Evolutionary conservation across 140 eudicot genomes (phyloP).

Genomic region (Anethum foeniculum): DNA sequence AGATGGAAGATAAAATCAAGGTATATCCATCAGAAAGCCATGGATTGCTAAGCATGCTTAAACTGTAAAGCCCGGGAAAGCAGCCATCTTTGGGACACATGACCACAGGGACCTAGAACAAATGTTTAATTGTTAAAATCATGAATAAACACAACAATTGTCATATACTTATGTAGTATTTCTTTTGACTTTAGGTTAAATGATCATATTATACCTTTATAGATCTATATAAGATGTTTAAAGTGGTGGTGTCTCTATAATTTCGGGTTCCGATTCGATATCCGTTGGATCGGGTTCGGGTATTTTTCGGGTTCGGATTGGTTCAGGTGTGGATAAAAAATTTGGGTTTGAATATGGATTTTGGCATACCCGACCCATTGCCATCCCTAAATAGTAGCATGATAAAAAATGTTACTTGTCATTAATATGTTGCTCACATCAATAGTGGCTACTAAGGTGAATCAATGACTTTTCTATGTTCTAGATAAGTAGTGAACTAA

Average conservation of each 20-base stretch:
- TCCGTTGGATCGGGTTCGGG: no score
- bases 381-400: not conserved
- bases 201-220: not conserved
- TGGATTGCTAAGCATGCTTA: conserved; percentile 47
- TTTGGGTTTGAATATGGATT: no score
- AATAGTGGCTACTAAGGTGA: not conserved
- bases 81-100: conserved; percentile 75
- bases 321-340: no score
- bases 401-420: not conserved
- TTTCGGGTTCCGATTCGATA: not conserved
- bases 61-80: conserved; percentile 84
- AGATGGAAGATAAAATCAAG: conserved; percentile 65
- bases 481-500: no score
- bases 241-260: not conserved
- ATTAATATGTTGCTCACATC: not conserved
- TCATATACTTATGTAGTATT: not conserved
- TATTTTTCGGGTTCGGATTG: no score
- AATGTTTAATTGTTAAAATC: not conserved
- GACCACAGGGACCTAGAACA: conserved; percentile 73
- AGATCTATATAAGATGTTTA: not conserved
- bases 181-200: not conserved
- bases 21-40: conserved; percentile 95
- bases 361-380: no score
- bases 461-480: not conserved
- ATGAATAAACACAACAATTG: not conserved